Conservation (phyloP, 208 protist species). For the Kentomonas sorsogonicus region DNA sequence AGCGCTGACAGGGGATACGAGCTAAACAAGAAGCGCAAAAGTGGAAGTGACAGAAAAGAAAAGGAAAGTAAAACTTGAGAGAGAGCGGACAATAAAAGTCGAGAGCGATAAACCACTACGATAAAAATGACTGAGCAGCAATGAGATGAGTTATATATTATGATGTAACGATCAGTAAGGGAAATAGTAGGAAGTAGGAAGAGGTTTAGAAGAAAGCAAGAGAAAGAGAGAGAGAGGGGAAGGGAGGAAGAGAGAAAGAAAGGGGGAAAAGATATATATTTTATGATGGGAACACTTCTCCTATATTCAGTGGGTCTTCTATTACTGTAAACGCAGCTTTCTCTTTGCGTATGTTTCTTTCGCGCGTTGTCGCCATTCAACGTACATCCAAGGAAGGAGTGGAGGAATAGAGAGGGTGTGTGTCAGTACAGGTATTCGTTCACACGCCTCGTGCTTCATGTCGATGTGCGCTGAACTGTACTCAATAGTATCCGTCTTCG, state of each 20-base stretch:
- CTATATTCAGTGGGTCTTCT: too few species aligned
- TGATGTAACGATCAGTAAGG: not conserved
- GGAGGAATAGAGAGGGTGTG: too few species aligned
- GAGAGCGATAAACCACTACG: not conserved
- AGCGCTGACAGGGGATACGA: not conserved
- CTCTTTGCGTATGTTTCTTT: too few species aligned
- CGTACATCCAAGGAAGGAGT: too few species aligned
- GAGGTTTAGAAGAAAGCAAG: not conserved
- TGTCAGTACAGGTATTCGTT: too few species aligned
- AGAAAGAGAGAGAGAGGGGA: not conserved
- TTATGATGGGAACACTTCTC: not conserved
- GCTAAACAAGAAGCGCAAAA: slow-evolving; percentile 2
- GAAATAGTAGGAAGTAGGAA: not conserved
- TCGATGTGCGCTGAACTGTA: too few species aligned
- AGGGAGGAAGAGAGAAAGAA: not conserved
- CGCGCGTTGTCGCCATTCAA: too few species aligned
- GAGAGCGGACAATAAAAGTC: not conserved
- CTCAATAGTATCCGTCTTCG: too few species aligned
- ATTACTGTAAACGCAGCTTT: too few species aligned
- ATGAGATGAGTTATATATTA: not conserved
- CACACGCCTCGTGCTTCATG: too few species aligned
- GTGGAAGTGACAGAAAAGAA: slow-evolving; percentile 6
- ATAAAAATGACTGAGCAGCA: not conserved
- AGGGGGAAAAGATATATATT: not conserved
- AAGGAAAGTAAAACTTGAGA: slow-evolving; percentile 10